Conservation (phyloP, 805 yeast species). For the Ogataea paradorogensis region DNA sequence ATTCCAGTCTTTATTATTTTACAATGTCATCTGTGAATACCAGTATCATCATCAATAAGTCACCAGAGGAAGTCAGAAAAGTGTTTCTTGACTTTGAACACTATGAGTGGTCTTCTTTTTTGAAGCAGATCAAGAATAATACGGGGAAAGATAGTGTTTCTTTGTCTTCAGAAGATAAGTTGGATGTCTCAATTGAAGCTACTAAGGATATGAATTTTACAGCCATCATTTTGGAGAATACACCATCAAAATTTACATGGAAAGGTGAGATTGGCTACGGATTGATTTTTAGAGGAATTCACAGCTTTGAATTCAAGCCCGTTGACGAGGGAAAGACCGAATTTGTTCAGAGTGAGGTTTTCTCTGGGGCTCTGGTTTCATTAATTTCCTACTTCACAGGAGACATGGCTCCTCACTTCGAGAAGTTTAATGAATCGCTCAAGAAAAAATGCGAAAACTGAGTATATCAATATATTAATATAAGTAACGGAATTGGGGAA, state of each 20-base stretch:
- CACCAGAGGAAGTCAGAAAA: too few species aligned
- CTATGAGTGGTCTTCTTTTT: too few species aligned
- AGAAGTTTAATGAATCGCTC: background rate
- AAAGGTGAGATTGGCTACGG: background rate
- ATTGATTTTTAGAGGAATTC: background rate
- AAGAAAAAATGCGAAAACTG: background rate
- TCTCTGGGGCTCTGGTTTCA: background rate
- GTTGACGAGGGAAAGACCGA: background rate
- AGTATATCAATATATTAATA: slow-evolving; percentile 18
- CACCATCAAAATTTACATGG: background rate
- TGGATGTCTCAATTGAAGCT: too few species aligned
- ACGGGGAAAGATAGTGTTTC: too few species aligned
- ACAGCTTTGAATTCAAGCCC: background rate
- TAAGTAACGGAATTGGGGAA: slow-evolving; percentile 22
- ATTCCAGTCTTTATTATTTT: too few species aligned
- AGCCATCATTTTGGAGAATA: background rate
- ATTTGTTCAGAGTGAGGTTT: background rate
- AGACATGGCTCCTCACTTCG: background rate
- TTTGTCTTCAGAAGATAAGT: too few species aligned
- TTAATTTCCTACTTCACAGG: background rate
- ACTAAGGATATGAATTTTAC: too few species aligned
- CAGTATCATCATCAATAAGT: too few species aligned
- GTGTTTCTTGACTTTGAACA: too few species aligned
- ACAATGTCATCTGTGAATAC: too few species aligned
- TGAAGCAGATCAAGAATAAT: too few species aligned